A percentile compares a stretch with the other conserved stretches of the same genome.
These are phyloP conservation scores for Leccinum subtestaceum DNA, from an alignment of 768 basidiomycete species.

Conservation along the genomic window DNA sequence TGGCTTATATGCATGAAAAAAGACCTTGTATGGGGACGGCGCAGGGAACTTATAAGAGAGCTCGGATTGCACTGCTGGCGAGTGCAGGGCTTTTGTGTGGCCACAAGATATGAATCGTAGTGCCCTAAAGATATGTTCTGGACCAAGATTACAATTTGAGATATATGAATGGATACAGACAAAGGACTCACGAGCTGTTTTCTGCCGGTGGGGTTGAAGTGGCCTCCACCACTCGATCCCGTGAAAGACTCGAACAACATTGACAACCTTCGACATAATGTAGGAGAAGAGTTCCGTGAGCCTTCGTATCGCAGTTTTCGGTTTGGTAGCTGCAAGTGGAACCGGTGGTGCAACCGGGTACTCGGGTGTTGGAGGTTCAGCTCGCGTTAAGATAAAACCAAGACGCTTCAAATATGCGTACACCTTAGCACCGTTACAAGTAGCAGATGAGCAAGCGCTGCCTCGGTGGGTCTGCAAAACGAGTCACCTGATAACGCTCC, in stretches of 20 bases:
- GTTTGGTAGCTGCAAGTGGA: conserved; percentile 7
- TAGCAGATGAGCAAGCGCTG: background rate
- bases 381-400: conserved; percentile 86
- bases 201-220: conserved; percentile 48
- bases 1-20: conserved; percentile 92
- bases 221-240: conserved; percentile 65
- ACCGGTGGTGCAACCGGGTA: conserved; percentile 50
- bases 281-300: conserved; percentile 14
- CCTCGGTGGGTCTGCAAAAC: conserved; percentile 8
- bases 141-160: conserved; percentile 1
- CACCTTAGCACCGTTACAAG: conserved; percentile 52
- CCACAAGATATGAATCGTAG: conserved; percentile 74
- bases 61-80: conserved; percentile 6
- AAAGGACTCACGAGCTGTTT: conserved; percentile 48
- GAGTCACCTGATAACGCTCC: conserved; percentile 80
- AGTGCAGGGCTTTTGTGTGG: conserved; percentile 45
- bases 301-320: background rate
- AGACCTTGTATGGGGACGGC: conserved; percentile 57
- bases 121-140: conserved; percentile 66
- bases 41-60: background rate
- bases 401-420: conserved; percentile 90
- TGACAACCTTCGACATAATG: conserved; percentile 6
- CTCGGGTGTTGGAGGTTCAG: conserved; percentile 52
- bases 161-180: background rate
- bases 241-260: conserved; percentile 2